These are phyloP conservation scores for Cucumis hystrix DNA, from an alignment of 306 rosid species.

Conservation along the genomic window DNA sequence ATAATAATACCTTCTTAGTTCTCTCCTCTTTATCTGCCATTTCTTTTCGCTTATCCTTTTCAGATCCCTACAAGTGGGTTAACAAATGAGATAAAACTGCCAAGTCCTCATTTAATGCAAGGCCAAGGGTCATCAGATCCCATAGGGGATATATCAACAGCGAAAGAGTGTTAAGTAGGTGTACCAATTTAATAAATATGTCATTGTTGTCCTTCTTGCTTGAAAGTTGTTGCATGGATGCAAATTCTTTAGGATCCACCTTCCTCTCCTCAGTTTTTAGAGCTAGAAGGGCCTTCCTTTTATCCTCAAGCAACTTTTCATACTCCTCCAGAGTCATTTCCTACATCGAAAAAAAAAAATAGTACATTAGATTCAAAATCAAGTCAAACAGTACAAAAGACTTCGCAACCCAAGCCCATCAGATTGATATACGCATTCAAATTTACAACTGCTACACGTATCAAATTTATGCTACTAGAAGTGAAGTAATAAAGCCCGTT, in stretches of 20 bases:
- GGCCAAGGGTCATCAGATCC: not conserved
- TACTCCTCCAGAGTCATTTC: constrained; percentile 97
- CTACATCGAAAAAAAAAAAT: constrained; percentile 14
- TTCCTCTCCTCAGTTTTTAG: constrained; percentile 75
- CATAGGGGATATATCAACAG: not conserved
- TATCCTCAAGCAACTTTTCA: constrained; percentile 74
- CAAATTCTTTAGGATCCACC: constrained; percentile 71
- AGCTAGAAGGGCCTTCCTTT: constrained; percentile 65
- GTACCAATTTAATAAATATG: constrained; percentile 70
- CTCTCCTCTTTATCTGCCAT: constrained; percentile 73
- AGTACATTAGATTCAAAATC: not conserved
- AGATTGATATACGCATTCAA: not conserved
- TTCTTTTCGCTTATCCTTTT: constrained; percentile 80
- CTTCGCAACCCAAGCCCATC: not conserved
- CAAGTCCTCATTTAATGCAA: not conserved
- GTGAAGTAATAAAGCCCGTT: not conserved
- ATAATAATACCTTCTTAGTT: constrained; percentile 48
- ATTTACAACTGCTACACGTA: not conserved
- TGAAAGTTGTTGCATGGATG: constrained; percentile 72
- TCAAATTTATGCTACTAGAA: not conserved
- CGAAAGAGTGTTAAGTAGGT: not conserved
- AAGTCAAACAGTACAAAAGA: not conserved
- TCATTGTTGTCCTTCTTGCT: constrained; percentile 75
- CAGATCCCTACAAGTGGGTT: constrained; percentile 53
- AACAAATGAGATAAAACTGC: not conserved